Evolutionary conservation across 345 rosid genomes (phyloP), one percentile per base, ranked within the genome.

Genomic region (Eucalyptus marginata): DNA sequence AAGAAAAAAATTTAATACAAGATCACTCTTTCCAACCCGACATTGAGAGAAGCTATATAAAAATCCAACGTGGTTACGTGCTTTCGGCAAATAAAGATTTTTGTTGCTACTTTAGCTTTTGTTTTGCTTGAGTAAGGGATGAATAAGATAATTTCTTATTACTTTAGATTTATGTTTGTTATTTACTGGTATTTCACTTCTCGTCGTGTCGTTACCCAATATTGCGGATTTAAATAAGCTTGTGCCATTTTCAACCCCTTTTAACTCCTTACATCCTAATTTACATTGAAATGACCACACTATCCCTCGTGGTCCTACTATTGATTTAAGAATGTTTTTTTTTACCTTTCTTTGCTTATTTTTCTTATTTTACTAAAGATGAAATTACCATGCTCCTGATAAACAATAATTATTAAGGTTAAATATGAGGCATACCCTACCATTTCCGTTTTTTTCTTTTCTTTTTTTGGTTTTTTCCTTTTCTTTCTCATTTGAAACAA

Each of bases 291-390:
- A 52, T 18, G 56, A 52, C 3, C 58, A 52, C 24, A 52, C 10
- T 52, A 52, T 52, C 2, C 1, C 25, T 18, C 7, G 10, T 0
- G 56, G 2, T 52, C 5, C 58, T 7, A 52, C 25, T 52, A 18
- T 52, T 18, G 25, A 52, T 52, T 52, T 52, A 52, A 52, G 58
- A 52, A 18, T 0, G 1, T 52, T 50, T 36, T 40, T 36, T 52
- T 52, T 52, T 7, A 7, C 10, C 24, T 7, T 52, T 52, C 3
- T 51, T 18, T 1, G 0, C 8, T 7, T 7, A 0, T 52, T 52
- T 8, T 52, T 52, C 58, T 52, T 52, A 52, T 52, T 52, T 18
- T 18, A 52, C 58, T 18, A 18, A 52, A 52, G 58, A 52, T 52
- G 58, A 52, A 52, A 0, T 52, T 7, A 52, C 58, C 25, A 18